phyloP scores from a whole-genome alignment of 176 grass and related monocot genomes.

The Chrysopogon serrulatus region DNA sequence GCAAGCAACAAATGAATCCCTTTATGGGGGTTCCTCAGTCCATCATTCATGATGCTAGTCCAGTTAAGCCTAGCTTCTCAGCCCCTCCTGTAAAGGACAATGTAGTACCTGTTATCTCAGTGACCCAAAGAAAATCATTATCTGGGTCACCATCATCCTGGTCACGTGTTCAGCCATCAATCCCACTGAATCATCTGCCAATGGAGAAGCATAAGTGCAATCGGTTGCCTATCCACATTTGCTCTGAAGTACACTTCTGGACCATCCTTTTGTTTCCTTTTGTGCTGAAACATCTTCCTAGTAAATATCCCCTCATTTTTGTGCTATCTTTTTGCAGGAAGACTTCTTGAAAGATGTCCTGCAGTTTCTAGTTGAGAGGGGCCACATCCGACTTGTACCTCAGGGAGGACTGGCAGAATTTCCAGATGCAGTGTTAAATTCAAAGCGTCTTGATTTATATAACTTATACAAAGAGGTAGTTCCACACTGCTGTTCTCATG shows the following conservation, averaged over 20 bases:
- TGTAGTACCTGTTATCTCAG: background rate
- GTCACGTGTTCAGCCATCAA: background rate
- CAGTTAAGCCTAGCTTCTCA: slow-evolving; percentile 14
- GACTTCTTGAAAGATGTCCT: slow-evolving; percentile 78
- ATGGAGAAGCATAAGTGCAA: slow-evolving; percentile 74
- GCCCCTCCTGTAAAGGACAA: slow-evolving; percentile 38
- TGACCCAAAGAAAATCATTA: slow-evolving; percentile 39
- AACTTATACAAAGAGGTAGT: slow-evolving; percentile 81
- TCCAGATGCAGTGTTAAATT: slow-evolving; percentile 67
- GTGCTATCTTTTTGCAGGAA: slow-evolving; percentile 37
- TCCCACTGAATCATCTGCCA: slow-evolving; percentile 59
- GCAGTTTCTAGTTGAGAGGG: slow-evolving; percentile 65
- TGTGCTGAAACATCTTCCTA: slow-evolving; percentile 1
- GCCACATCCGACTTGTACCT: slow-evolving; percentile 53
- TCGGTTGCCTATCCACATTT: slow-evolving; percentile 38
- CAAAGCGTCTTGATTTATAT: slow-evolving; percentile 77
- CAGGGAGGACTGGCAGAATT: slow-evolving; percentile 69
- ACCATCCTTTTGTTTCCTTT: background rate
- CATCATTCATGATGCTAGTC: slow-evolving; percentile 24
- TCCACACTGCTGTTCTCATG: background rate
- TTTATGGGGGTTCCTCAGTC: slow-evolving; percentile 26
- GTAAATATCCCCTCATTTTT: background rate
- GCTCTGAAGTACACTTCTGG: slow-evolving; percentile 46
- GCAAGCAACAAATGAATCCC: slow-evolving; percentile 40
- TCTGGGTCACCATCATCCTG: background rate